Conservation (phyloP, 768 basidiomycete genomes). For the Rhodotorula kratochvilovae region DNA sequence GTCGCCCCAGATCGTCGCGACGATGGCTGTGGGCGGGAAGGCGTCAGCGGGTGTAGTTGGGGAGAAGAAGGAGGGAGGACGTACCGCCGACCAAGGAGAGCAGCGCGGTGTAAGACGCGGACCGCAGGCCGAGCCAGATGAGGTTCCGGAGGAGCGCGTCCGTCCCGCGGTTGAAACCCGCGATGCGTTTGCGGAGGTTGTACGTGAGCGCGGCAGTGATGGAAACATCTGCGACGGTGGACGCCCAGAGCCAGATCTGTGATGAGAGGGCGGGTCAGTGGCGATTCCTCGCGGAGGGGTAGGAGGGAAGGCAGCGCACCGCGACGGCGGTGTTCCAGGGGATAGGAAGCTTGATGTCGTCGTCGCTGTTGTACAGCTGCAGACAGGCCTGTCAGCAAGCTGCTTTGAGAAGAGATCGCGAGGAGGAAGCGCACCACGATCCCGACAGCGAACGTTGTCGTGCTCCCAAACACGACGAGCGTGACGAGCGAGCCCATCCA, state of each 20-base stretch:
- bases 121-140: not conserved
- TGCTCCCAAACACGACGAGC: not conserved
- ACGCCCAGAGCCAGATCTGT: not conserved
- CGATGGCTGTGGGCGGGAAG: not conserved
- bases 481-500: constrained; percentile 3
- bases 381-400: too few species aligned
- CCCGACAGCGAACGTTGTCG: not conserved
- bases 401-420: not conserved
- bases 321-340: not conserved
- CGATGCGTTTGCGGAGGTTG: constrained; percentile 7
- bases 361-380: not conserved
- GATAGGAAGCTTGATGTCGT: not conserved
- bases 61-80: not conserved
- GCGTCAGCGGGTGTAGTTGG: too few species aligned
- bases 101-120: constrained; percentile 8
- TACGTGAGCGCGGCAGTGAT: constrained; percentile 13
- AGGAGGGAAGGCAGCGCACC: not conserved
- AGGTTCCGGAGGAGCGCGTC: constrained; percentile 5
- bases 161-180: not conserved
- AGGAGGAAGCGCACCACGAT: not conserved
- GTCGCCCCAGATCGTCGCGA: not conserved
- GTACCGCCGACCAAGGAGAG: constrained; percentile 13
- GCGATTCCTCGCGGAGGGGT: too few species aligned
- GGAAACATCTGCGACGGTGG: constrained; percentile 1
- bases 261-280: not conserved